Conservation (phyloP, 1,284 basidiomycete genomes). For the Puccinia sorghi region DNA sequence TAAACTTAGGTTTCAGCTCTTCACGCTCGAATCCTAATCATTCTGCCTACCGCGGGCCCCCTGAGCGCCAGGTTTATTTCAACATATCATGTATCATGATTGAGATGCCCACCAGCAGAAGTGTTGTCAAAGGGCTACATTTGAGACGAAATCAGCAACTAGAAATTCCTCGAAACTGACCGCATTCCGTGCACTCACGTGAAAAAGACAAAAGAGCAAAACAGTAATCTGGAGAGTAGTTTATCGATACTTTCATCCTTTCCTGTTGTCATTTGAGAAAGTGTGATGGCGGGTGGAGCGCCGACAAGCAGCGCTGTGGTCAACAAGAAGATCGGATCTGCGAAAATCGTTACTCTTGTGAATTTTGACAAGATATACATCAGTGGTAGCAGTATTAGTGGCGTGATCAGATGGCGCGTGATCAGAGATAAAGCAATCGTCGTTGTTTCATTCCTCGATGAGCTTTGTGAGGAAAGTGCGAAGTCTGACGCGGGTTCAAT, state of each 20-base stretch:
- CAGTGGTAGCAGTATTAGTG: constrained; percentile 22
- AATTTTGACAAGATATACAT: background rate
- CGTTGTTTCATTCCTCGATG: constrained; percentile 52
- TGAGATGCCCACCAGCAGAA: constrained; percentile 14
- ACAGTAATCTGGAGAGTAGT: constrained; percentile 20
- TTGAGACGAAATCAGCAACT: background rate
- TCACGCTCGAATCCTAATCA: too few species aligned
- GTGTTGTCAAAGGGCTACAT: constrained; percentile 23
- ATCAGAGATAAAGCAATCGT: constrained; percentile 31
- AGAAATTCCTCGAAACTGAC: background rate
- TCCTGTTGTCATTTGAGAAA: constrained; percentile 53
- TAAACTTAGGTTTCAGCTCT: too few species aligned
- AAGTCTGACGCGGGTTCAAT: background rate
- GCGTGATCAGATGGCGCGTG: constrained; percentile 41
- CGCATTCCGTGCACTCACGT: constrained; percentile 19
- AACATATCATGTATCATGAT: constrained; percentile 10
- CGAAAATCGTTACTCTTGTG: background rate
- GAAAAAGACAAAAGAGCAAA: constrained; percentile 31
- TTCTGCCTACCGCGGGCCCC: too few species aligned
- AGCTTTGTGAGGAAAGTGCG: background rate
- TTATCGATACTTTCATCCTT: constrained; percentile 16
- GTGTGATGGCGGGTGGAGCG: constrained; percentile 54
- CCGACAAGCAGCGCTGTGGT: constrained; percentile 27
- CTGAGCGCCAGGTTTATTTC: too few species aligned
- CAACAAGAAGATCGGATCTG: constrained; percentile 33